Base-by-base conservation (phyloP, 2,329 filamentous ascomycete genomes). In the Ophiostoma ulmi region DNA sequence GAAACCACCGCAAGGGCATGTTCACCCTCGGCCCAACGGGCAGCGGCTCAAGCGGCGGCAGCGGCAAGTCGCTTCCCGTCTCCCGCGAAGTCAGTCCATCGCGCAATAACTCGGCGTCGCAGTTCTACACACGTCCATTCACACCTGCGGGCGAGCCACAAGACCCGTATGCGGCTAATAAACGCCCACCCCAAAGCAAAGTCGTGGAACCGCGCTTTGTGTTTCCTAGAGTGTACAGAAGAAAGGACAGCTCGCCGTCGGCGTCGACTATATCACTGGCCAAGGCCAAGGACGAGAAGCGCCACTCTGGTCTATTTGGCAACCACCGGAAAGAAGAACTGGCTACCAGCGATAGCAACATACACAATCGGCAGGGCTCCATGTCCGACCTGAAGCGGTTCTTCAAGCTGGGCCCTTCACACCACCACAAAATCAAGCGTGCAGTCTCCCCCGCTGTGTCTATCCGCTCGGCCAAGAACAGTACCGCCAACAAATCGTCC, bases 381-480 rank as follows among this genome's bases (percentile, higher is more conserved):
- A 98, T 98, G 91, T 90, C 91, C 3, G 94, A 98, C 76, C 81
- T 99, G 72, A 97, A 97, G 81, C 87, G 95, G n/a, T 99, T 99
- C 79, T 97, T 99, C 83, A 95, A 90, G 80, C 89, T 93, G 72
- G 87, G 90, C 69, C 86, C 87, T 2, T 85, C 89, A 73, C 81
- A 86, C 74, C 85, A 89, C 74, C 81, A 86, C 75, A 93, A 92
- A 77, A 85, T 89, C 72, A 93, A 91, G 74, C 87, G 91, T 39
- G 85, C 90, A 4, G 81, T 84, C 11, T 89, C 89, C 0, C 89
- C 89, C 7, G 86, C 86, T 52, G 83, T 86, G 8, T 84, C 87
- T 17, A 78, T 82, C 20, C 82, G 82, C 72, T 82, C 84, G 0
- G 82, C 83, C 5, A 79, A 78, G 83, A 75, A 85, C 82, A 1